Evolutionary conservation across 495 filamentous ascomycete genomes (phyloP).

Genomic region (Talaromyces trachyspermus): DNA sequence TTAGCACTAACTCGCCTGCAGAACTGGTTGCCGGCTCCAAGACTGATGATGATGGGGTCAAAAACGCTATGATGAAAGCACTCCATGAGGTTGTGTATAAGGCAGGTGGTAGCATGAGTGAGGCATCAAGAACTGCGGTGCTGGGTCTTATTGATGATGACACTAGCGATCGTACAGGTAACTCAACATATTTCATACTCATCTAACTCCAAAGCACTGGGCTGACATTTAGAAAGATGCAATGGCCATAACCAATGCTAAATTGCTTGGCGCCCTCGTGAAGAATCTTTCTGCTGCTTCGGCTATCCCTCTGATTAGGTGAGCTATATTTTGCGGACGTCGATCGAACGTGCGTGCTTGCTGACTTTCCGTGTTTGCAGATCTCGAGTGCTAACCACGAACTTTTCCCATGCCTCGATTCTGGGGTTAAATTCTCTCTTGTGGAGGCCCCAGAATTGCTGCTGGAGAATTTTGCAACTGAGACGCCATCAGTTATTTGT

Average conservation of each 20-base stretch:
- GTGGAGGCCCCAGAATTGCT: constrained; percentile 67
- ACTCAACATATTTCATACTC: constrained; percentile 5
- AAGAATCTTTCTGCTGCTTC: constrained; percentile 66
- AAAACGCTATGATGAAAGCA: constrained; percentile 94
- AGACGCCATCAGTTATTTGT: constrained; percentile 66
- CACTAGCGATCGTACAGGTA: constrained; percentile 61
- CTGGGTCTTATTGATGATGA: constrained; percentile 83
- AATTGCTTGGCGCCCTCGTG: constrained; percentile 79
- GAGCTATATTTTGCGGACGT: constrained; percentile 21
- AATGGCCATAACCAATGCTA: constrained; percentile 83
- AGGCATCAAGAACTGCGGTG: constrained; percentile 72
- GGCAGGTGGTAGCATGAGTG: constrained; percentile 89
- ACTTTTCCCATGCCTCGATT: constrained; percentile 61
- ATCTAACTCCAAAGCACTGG: not conserved
- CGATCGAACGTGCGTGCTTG: too few relatives aligned
- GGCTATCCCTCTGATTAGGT: constrained; percentile 65
- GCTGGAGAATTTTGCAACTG: constrained; percentile 56
- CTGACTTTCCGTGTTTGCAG: constrained; percentile 16
- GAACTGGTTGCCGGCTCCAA: constrained; percentile 92
- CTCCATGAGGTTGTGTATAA: constrained; percentile 94
- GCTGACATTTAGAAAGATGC: constrained; percentile 35
- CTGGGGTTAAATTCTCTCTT: constrained; percentile 85
- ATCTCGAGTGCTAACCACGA: constrained; percentile 64
- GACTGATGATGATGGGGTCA: constrained; percentile 80
- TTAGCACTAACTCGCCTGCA: constrained; percentile 24